phyloP scores from a whole-genome alignment of 495 filamentous ascomycete species.

The Platismatia glauca region DNA sequence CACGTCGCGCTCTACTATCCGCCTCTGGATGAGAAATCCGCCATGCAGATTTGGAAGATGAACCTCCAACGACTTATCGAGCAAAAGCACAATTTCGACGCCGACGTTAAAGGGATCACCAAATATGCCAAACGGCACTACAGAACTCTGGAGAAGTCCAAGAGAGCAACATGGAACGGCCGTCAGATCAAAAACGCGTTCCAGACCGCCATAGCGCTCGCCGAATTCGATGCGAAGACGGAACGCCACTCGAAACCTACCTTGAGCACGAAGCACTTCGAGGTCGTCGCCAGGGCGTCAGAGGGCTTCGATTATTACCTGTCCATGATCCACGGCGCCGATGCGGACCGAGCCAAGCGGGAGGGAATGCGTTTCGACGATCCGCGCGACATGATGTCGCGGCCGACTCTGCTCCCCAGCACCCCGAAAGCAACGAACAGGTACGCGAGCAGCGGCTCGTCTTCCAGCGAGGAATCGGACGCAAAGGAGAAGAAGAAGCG shows the following conservation, averaged over 20 bases:
- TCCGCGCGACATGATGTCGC: neutral
- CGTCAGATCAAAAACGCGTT: conserved; percentile 41
- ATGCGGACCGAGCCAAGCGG: conserved; percentile 9
- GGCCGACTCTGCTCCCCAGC: neutral
- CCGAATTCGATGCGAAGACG: conserved; percentile 25
- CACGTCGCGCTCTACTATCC: conserved; percentile 29
- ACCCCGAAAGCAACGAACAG: conserved; percentile 1
- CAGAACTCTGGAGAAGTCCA: neutral
- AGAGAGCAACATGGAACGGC: conserved; percentile 33
- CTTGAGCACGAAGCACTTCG: neutral
- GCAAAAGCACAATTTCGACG: neutral
- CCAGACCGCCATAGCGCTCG: conserved; percentile 35
- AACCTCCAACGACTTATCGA: neutral
- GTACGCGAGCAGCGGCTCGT: neutral
- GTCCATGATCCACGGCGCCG: conserved; percentile 5
- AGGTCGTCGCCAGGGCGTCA: conserved; percentile 1
- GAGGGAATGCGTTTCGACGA: conserved; percentile 8
- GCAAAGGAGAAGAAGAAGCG: conserved; percentile 7
- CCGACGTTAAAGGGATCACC: neutral
- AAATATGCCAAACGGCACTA: neutral
- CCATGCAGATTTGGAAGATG: conserved; percentile 9
- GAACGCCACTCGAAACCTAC: neutral
- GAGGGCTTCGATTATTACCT: conserved; percentile 10
- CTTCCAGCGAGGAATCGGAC: conserved; percentile 9
- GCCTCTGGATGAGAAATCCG: neutral